Percentiles rank a stretch among this genome's conserved stretches.
Conservation (phyloP, 768 basidiomycete species). For the Dacryopinax primogenitus region DNA sequence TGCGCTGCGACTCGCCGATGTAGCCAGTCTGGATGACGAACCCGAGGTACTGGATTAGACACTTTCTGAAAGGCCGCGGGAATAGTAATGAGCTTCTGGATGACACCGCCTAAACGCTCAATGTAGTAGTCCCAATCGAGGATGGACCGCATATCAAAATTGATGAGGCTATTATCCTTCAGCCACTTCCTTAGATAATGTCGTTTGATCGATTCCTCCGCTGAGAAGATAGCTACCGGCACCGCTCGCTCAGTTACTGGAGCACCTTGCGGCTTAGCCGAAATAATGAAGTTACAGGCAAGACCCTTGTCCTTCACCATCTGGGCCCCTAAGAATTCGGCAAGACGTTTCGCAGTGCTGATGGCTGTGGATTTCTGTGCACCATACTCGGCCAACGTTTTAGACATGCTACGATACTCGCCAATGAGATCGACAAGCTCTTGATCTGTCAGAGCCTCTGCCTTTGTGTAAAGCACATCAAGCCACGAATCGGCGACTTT, state of each 20-base stretch:
- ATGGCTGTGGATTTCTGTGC: conserved; percentile 97
- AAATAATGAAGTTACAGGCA: conserved; percentile 98
- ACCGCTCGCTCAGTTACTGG: conserved; percentile 96
- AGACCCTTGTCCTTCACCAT: conserved; percentile 99
- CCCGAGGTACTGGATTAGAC: conserved; percentile 86
- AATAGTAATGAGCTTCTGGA: conserved; percentile 97
- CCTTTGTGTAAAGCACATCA: conserved; percentile 81
- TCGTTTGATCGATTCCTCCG: conserved; percentile 81
- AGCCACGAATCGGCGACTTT: conserved; percentile 93
- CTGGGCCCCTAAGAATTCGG: conserved; percentile 92
- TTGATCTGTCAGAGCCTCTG: conserved; percentile 71
- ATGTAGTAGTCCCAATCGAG: conserved; percentile 99
- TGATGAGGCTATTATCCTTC: conserved; percentile 74
- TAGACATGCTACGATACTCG: conserved; percentile 96
- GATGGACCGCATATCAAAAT: conserved; percentile 85
- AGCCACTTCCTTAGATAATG: conserved; percentile 92
- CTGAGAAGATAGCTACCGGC: conserved; percentile 94
- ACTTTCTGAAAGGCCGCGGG: conserved; percentile 98
- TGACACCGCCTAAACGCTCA: conserved; percentile 90
- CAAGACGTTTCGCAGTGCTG: conserved; percentile 84
- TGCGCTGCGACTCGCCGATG: conserved; percentile 77
- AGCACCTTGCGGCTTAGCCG: conserved; percentile 78
- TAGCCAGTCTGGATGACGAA: conserved; percentile 96
- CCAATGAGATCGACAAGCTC: conserved; percentile 96
- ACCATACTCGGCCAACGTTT: conserved; percentile 88